Conservation (phyloP, 2,329 filamentous ascomycete genomes). For the Ambrosiella beaveri region DNA sequence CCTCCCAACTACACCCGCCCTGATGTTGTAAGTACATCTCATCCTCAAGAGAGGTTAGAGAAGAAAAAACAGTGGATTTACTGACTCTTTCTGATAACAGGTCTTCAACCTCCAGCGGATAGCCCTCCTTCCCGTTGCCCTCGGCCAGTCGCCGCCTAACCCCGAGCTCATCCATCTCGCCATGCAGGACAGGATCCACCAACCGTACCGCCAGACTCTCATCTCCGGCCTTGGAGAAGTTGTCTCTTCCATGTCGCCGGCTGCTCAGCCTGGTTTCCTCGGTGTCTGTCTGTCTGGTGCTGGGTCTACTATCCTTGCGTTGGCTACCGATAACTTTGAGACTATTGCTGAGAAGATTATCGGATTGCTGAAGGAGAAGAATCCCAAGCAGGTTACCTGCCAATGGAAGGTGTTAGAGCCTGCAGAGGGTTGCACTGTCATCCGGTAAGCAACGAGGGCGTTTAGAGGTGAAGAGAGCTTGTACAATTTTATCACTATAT, state of each 20-base stretch:
- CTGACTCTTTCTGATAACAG: constrained; percentile 16
- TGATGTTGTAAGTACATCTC: constrained; percentile 52
- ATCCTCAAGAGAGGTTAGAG: too few species aligned
- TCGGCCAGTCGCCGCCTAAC: constrained; percentile 79
- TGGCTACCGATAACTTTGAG: constrained; percentile 81
- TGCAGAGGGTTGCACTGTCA: constrained; percentile 49
- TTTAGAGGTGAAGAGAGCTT: neutral
- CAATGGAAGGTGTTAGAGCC: constrained; percentile 79
- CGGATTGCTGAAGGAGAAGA: constrained; percentile 46
- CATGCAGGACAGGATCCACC: constrained; percentile 98
- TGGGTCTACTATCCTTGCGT: constrained; percentile 81
- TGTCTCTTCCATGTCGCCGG: constrained; percentile 75
- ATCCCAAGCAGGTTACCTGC: constrained; percentile 44
- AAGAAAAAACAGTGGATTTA: neutral
- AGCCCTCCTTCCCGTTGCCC: constrained; percentile 72
- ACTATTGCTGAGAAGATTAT: constrained; percentile 70
- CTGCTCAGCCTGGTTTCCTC: constrained; percentile 69
- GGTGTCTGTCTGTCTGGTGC: constrained; percentile 92
- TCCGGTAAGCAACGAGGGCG: constrained; percentile 19
- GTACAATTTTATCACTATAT: neutral
- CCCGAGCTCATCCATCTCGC: constrained; percentile 89
- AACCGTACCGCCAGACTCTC: constrained; percentile 80
- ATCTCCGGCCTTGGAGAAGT: constrained; percentile 88
- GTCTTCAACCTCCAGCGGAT: constrained; percentile 89
- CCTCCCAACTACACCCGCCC: constrained; percentile 62